Percentiles rank a stretch among this genome's conserved stretches.
phyloP scores from a whole-genome alignment of 176 grass and related monocot species.

The Aegilops longissima region DNA sequence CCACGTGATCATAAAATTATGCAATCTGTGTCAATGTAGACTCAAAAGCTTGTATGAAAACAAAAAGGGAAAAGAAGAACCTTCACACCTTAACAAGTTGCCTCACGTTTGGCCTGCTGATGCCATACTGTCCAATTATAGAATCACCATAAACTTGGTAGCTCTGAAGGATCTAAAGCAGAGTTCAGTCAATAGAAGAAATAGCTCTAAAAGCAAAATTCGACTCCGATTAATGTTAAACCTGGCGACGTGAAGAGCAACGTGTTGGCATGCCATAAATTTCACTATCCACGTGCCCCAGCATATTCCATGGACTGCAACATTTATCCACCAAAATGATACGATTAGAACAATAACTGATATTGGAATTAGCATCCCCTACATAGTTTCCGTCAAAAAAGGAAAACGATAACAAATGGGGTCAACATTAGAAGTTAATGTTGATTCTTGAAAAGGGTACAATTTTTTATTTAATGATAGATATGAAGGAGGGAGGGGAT shows the following conservation, averaged over 20 bases:
- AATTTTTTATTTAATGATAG: background rate
- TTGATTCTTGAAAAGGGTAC: background rate
- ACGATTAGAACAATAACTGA: constrained; percentile 28
- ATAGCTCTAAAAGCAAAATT: background rate
- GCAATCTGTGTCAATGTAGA: background rate
- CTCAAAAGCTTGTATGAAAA: background rate
- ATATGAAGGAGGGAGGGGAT: background rate
- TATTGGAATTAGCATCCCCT: constrained; percentile 1
- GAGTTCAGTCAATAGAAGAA: constrained; percentile 38
- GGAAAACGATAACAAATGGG: constrained; percentile 1
- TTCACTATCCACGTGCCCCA: constrained; percentile 69
- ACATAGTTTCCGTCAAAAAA: background rate
- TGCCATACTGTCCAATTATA: constrained; percentile 70
- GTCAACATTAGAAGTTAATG: background rate
- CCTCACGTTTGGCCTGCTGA: constrained; percentile 69
- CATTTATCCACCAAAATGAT: constrained; percentile 18
- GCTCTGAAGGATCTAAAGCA: constrained; percentile 68
- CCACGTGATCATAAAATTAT: background rate
- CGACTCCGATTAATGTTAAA: constrained; percentile 34
- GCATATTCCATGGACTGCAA: constrained; percentile 82
- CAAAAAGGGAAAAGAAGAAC: background rate
- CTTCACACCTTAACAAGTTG: constrained; percentile 85
- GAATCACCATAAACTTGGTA: constrained; percentile 95
- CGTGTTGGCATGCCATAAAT: constrained; percentile 59
- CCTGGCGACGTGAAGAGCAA: constrained; percentile 72